A percentile compares a stretch with the other conserved stretches of the same genome.
Conservation (phyloP, 352 stramenopile species). For the Aphanomyces astaci region DNA sequence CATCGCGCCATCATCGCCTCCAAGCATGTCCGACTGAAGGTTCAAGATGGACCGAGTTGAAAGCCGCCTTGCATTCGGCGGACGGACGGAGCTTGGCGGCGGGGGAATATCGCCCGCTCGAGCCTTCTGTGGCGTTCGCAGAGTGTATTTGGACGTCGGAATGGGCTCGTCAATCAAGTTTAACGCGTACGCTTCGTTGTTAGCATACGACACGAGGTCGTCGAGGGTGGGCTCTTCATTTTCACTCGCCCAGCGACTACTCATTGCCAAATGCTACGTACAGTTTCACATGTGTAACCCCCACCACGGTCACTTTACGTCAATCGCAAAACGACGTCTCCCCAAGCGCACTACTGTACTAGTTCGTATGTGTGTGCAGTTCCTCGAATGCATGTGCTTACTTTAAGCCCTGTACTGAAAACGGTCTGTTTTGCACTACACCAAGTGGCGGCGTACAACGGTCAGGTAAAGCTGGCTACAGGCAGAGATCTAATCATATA, state of each 20-base stretch:
- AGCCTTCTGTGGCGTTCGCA: not conserved
- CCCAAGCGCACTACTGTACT: no score
- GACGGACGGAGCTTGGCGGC: not conserved
- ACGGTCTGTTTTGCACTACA: no score
- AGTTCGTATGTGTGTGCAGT: no score
- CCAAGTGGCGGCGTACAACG: no score
- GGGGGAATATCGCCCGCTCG: not conserved
- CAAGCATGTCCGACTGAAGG: not conserved
- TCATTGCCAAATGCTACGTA: not conserved
- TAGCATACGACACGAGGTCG: not conserved
- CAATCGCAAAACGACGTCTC: no score
- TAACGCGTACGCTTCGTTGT: slow-evolving; percentile 14
- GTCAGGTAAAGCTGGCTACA: no score
- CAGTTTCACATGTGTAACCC: not conserved
- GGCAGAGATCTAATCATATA: no score
- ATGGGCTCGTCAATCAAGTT: slow-evolving; percentile 6
- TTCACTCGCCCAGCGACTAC: not conserved
- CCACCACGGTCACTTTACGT: no score
- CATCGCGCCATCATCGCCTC: not conserved
- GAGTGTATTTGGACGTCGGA: not conserved
- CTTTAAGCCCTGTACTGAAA: no score
- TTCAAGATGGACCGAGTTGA: not conserved
- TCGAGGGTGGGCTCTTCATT: not conserved
- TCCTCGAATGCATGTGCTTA: no score
- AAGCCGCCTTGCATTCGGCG: not conserved